Evolutionary conservation across 768 basidiomycete species (phyloP).

Genomic region (Naematelia encephala): DNA sequence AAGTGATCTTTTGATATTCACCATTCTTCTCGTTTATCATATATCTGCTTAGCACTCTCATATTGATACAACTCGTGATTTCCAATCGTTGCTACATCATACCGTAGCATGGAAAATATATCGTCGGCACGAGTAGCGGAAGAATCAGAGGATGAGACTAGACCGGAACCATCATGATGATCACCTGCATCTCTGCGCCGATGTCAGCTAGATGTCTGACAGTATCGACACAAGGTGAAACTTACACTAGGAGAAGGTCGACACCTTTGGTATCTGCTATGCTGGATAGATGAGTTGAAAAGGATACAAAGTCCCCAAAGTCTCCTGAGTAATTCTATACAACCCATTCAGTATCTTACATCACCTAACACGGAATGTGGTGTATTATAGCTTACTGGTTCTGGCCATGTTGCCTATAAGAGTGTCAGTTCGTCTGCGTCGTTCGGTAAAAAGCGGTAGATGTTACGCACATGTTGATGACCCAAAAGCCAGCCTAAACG

Average conservation of each 20-base stretch:
- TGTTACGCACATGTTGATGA: conserved; percentile 58
- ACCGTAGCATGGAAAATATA: conserved; percentile 69
- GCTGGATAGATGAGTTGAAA: conserved; percentile 75
- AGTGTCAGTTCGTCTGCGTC: conserved; percentile 2
- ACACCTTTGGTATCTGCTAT: conserved; percentile 70
- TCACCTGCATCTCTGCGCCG: conserved; percentile 54
- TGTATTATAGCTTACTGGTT: conserved; percentile 39
- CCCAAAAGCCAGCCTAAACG: conserved; percentile 67
- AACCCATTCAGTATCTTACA: not conserved
- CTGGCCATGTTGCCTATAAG: conserved; percentile 47
- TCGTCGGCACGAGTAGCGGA: conserved; percentile 57
- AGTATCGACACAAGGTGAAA: conserved; percentile 37
- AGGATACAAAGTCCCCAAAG: conserved; percentile 82
- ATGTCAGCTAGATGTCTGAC: not conserved
- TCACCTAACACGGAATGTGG: too few relatives aligned
- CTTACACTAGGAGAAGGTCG: conserved; percentile 69
- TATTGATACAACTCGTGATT: conserved; percentile 80
- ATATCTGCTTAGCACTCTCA: conserved; percentile 26
- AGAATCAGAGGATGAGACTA: conserved; percentile 37
- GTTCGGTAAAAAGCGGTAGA: conserved; percentile 5
- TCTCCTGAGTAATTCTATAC: conserved; percentile 55
- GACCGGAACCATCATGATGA: conserved; percentile 50
- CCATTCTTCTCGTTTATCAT: conserved; percentile 31
- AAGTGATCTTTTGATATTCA: conserved; percentile 22
- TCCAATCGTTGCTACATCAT: conserved; percentile 79